Evolutionary conservation across 495 filamentous ascomycete genomes (phyloP).

Genomic region (Amorphotheca resinae): DNA sequence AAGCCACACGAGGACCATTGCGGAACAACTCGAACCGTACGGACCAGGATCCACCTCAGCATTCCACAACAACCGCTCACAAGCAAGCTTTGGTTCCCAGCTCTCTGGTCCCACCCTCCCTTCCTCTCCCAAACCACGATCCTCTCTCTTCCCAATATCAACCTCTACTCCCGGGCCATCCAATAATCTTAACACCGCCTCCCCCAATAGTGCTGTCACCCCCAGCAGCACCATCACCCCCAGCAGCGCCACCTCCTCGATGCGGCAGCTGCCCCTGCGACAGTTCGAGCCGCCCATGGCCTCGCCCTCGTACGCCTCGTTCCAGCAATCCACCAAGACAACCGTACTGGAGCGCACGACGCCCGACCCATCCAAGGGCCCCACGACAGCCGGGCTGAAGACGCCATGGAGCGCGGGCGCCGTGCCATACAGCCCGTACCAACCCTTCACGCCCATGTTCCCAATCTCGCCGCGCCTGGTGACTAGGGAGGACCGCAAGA

Average conservation of each 20-base stretch:
- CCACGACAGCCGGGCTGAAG: slow-evolving; percentile 37
- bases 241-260: slow-evolving; percentile 22
- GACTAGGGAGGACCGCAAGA: slow-evolving; percentile 61
- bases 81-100: slow-evolving; percentile 9
- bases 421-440: slow-evolving; percentile 78
- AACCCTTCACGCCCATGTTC: slow-evolving; percentile 79
- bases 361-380: slow-evolving; percentile 11
- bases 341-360: slow-evolving; percentile 59
- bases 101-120: slow-evolving; percentile 10
- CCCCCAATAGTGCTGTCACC: slow-evolving; percentile 14
- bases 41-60: not conserved
- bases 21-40: slow-evolving; percentile 12
- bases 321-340: slow-evolving; percentile 50
- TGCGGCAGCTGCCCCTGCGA: slow-evolving; percentile 45
- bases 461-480: slow-evolving; percentile 76
- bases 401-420: slow-evolving; percentile 54
- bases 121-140: slow-evolving; percentile 12
- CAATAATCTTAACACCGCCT: slow-evolving; percentile 2
- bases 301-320: slow-evolving; percentile 25
- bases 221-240: slow-evolving; percentile 17
- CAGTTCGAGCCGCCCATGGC: slow-evolving; percentile 43
- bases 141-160: slow-evolving; percentile 9
- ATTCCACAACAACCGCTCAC: slow-evolving; percentile 9
- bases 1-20: slow-evolving; percentile 16
- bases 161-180: not conserved